phyloP scores from a whole-genome alignment of 345 rosid genomes.

The Populus euphratica region DNA sequence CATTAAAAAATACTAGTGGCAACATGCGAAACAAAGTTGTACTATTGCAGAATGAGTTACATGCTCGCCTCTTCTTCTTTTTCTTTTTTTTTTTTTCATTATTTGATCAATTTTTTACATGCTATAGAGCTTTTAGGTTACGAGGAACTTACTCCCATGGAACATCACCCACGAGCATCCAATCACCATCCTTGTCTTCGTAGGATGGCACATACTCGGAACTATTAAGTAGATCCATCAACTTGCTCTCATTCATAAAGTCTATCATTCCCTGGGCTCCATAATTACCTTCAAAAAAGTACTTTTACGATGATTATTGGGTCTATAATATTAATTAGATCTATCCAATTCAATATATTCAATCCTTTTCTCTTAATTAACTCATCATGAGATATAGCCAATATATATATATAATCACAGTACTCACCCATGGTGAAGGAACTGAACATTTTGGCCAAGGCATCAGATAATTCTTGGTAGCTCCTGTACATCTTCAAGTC shows the following conservation, averaged over 20 bases:
- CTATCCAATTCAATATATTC: background rate
- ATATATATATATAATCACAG: background rate
- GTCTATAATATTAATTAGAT: background rate
- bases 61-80: no score
- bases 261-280: constrained; percentile 86
- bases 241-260: constrained; percentile 93
- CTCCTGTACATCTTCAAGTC: constrained; percentile 88
- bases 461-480: constrained; percentile 81
- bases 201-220: constrained; percentile 93
- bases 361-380: background rate
- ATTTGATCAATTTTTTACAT: background rate
- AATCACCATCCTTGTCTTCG: constrained; percentile 95
- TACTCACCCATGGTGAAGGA: constrained; percentile 90
- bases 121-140: background rate
- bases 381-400: background rate
- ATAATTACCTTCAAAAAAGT: constrained; percentile 41
- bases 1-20: no score
- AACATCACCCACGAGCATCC: constrained; percentile 99
- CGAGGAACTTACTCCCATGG: constrained; percentile 82
- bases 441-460: constrained; percentile 89
- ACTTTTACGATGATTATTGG: background rate
- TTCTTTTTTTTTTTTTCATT: background rate
- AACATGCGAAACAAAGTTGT: no score
- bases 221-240: constrained; percentile 84
- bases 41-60: no score